Evolutionary conservation across 2,329 filamentous ascomycete species (phyloP).

Genomic region (Aspergillus ustus): DNA sequence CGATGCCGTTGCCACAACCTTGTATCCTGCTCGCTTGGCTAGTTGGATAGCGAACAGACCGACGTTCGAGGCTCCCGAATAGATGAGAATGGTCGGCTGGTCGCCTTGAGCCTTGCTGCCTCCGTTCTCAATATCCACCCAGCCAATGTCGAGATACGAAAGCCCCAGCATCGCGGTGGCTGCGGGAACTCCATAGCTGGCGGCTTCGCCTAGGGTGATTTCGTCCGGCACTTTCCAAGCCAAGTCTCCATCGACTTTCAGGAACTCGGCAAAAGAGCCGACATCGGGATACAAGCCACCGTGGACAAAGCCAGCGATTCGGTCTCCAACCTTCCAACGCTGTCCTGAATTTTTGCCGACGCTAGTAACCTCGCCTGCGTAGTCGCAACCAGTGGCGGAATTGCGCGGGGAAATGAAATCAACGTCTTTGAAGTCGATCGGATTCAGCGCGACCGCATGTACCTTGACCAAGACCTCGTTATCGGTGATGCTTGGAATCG

Average conservation of each 20-base stretch:
- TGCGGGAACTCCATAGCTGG: not conserved
- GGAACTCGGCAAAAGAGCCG: constrained; percentile 11
- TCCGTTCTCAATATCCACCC: no score
- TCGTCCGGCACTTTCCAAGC: not conserved
- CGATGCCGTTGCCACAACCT: constrained; percentile 17
- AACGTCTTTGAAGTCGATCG: constrained; percentile 11
- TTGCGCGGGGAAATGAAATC: not conserved
- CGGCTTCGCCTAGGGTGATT: not conserved
- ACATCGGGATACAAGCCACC: constrained; percentile 1
- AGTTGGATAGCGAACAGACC: constrained; percentile 19
- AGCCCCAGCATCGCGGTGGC: not conserved
- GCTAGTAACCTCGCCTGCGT: not conserved
- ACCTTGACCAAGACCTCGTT: constrained; percentile 47
- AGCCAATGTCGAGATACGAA: not conserved
- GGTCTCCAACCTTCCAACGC: constrained; percentile 4
- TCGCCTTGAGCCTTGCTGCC: not conserved
- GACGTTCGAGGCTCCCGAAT: constrained; percentile 13
- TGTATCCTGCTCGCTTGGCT: constrained; percentile 16
- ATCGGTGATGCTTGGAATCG: constrained; percentile 4
- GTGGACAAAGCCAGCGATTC: constrained; percentile 7
- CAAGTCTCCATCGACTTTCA: not conserved
- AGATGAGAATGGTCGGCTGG: constrained; percentile 11
- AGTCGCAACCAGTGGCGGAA: not conserved
- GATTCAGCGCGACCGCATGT: constrained; percentile 43
- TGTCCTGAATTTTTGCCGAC: not conserved